Conservation (phyloP, 2,329 filamentous ascomycete species). For the Falciphora oryzae region DNA sequence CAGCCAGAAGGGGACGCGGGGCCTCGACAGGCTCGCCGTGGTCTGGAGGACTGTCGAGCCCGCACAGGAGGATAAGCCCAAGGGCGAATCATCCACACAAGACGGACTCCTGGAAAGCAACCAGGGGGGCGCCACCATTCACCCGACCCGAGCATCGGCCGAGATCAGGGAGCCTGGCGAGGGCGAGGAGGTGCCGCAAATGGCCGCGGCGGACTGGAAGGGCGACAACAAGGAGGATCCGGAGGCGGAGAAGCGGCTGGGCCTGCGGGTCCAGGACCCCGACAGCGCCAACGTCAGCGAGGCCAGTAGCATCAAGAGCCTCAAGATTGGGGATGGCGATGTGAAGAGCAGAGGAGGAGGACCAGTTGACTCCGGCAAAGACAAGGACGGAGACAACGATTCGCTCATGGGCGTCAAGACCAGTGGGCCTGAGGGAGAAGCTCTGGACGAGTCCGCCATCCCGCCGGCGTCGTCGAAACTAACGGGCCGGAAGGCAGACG, state of each 20-base stretch:
- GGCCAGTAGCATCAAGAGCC: conserved; percentile 60
- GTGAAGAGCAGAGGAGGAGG: not conserved
- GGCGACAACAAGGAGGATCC: conserved; percentile 45
- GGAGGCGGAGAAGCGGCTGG: conserved; percentile 56
- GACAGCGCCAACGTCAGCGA: conserved; percentile 63
- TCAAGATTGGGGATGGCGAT: conserved; percentile 12
- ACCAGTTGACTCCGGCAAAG: conserved; percentile 1
- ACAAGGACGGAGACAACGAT: conserved; percentile 16
- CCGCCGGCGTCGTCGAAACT: not conserved
- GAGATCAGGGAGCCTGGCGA: conserved; percentile 57
- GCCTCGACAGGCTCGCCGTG: conserved; percentile 76
- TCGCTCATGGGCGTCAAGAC: conserved; percentile 23
- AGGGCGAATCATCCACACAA: not conserved
- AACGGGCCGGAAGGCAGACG: conserved; percentile 1
- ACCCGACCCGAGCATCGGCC: not conserved
- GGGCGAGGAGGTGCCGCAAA: conserved; percentile 65
- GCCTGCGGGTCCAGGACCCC: conserved; percentile 59
- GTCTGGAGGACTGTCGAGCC: conserved; percentile 61
- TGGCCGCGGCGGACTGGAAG: conserved; percentile 68
- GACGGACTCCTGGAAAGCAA: conserved; percentile 14
- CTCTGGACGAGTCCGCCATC: conserved; percentile 15
- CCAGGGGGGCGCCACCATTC: conserved; percentile 14
- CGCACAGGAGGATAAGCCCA: conserved; percentile 10
- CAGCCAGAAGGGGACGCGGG: conserved; percentile 71
- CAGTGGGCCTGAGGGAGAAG: conserved; percentile 22